A percentile compares a stretch with the other conserved stretches of the same genome.
These are phyloP conservation scores for Phytophthora palmivora DNA, from an alignment of 352 stramenopile genomes.

Conservation along the genomic window DNA sequence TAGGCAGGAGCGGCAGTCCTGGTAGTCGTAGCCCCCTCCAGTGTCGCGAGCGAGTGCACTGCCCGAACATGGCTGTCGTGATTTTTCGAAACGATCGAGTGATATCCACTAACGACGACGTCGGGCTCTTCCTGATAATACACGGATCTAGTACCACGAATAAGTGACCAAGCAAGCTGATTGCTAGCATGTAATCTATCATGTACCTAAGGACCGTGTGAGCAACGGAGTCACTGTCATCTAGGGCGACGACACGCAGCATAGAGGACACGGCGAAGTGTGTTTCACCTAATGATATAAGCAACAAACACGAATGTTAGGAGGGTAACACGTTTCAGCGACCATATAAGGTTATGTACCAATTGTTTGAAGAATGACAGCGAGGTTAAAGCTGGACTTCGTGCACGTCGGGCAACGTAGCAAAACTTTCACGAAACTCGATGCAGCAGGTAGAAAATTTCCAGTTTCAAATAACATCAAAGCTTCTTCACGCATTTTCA, in stretches of 20 bases:
- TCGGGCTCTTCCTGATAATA: constrained; percentile 68
- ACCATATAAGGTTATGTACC: constrained; percentile 42
- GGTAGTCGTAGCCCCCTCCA: constrained; percentile 56
- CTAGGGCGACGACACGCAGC: constrained; percentile 67
- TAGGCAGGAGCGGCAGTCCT: constrained; percentile 66
- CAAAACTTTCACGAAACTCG: constrained; percentile 60
- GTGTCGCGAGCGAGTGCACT: constrained; percentile 69
- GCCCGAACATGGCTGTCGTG: constrained; percentile 57
- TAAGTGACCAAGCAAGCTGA: not conserved
- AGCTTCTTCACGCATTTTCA: constrained; percentile 54
- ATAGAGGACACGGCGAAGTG: constrained; percentile 75
- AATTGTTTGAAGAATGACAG: constrained; percentile 74
- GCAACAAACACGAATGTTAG: not conserved
- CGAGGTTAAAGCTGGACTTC: constrained; percentile 82
- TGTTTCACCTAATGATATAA: constrained; percentile 51
- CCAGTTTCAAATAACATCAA: constrained; percentile 58
- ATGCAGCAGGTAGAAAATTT: constrained; percentile 53
- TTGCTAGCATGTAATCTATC: not conserved
- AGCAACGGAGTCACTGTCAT: constrained; percentile 78
- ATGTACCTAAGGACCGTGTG: constrained; percentile 75
- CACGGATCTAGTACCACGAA: constrained; percentile 51
- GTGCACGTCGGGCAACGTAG: constrained; percentile 53
- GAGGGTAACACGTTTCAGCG: too few species aligned
- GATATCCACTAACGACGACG: constrained; percentile 58
- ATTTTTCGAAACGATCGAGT: constrained; percentile 42